Evolutionary conservation across 371 early-diverging fungal genomes (phyloP).

Genomic region (Globomyces sp.): DNA sequence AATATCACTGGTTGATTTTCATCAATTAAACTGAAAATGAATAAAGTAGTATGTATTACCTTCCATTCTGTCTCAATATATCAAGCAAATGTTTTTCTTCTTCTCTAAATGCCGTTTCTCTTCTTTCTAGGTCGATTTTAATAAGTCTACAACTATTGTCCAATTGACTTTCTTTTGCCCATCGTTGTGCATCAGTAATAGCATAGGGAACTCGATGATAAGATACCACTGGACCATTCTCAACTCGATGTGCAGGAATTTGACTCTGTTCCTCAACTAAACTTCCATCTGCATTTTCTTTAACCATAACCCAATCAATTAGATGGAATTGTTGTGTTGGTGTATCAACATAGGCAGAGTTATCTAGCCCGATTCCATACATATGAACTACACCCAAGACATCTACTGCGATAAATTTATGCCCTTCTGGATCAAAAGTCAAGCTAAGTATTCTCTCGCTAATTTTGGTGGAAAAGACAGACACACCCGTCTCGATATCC

Average conservation of each 20-base stretch:
- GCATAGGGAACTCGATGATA: conserved; percentile 54
- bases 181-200: conserved; percentile 43
- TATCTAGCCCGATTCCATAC: conserved; percentile 51
- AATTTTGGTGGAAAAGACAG: conserved; percentile 17
- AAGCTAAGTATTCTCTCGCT: conserved; percentile 42
- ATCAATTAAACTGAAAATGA: too few species aligned
- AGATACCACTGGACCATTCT: conserved; percentile 62
- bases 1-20: conserved; percentile 23
- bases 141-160: background rate
- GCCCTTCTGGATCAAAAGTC: conserved; percentile 56
- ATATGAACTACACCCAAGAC: conserved; percentile 23
- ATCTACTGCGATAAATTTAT: conserved; percentile 26
- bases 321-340: conserved; percentile 71
- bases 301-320: conserved; percentile 66
- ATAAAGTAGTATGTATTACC: too few species aligned
- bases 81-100: too few species aligned
- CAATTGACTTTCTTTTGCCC: conserved; percentile 31
- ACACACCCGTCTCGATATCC: conserved; percentile 53
- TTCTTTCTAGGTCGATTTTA: conserved; percentile 21
- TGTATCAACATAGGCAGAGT: conserved; percentile 43
- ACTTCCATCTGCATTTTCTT: conserved; percentile 61
- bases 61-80: too few species aligned
- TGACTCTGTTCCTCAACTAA: conserved; percentile 73
- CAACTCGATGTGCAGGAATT: conserved; percentile 66
- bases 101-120: conserved; percentile 21